phyloP scores from a whole-genome alignment of 116 monocot species.

The Zostera marina region DNA sequence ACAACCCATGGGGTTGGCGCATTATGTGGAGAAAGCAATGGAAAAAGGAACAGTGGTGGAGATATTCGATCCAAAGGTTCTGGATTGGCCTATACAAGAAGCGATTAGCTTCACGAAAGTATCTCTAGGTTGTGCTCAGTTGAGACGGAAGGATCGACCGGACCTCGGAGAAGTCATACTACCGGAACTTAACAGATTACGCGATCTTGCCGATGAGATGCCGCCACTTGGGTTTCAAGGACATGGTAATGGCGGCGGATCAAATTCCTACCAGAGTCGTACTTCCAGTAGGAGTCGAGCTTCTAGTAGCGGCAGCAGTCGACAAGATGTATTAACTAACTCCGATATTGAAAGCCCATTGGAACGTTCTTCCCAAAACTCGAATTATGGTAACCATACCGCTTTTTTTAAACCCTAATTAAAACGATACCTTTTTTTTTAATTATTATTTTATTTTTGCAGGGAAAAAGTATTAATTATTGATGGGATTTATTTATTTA shows the following conservation, averaged over 20 bases:
- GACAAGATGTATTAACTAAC: neutral
- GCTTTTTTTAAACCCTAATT: no score
- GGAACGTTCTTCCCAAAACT: neutral
- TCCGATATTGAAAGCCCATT: conserved; percentile 1
- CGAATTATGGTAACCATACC: neutral
- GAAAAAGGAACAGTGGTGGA: conserved; percentile 25
- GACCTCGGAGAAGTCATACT: conserved; percentile 41
- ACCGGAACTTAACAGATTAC: conserved; percentile 42
- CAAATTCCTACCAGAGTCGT: conserved; percentile 1
- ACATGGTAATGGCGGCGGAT: neutral
- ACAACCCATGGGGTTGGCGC: conserved; percentile 57
- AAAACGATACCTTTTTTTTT: no score
- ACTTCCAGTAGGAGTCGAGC: neutral
- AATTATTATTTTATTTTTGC: no score
- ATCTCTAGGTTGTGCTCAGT: conserved; percentile 40
- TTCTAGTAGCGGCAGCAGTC: no score
- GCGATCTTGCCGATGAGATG: conserved; percentile 22
- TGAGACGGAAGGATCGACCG: conserved; percentile 57
- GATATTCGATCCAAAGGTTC: conserved; percentile 37
- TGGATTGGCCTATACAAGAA: conserved; percentile 52
- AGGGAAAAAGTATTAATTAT: no score
- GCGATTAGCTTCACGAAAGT: conserved; percentile 28
- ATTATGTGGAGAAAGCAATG: conserved; percentile 25
- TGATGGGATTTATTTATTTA: no score
- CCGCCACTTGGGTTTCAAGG: neutral